Percentiles rank a stretch among this genome's conserved stretches.
Conservation (phyloP, 225 moss, liverwort and hornwort species). For the Takakia lepidozioides region DNA sequence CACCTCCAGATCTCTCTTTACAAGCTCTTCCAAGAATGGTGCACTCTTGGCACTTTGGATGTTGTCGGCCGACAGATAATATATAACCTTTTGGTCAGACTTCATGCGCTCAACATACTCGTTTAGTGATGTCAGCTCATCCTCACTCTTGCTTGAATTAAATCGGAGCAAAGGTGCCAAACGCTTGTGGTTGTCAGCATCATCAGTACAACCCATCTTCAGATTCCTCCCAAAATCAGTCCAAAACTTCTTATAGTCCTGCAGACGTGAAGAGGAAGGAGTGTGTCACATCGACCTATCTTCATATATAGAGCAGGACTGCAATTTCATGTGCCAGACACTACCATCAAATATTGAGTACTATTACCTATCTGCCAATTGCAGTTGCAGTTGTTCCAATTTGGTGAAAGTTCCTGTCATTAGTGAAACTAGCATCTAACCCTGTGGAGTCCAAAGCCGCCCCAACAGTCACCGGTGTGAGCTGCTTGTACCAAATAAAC, state of each 20-base stretch:
- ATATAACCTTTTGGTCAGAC: slow-evolving; percentile 70
- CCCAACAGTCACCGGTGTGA: no score
- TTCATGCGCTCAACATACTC: slow-evolving; percentile 81
- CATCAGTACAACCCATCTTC: slow-evolving; percentile 90
- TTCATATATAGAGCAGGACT: no score
- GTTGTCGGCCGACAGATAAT: slow-evolving; percentile 85
- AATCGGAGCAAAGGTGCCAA: slow-evolving; percentile 78
- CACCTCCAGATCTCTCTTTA: slow-evolving; percentile 80
- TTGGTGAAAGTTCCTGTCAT: no score
- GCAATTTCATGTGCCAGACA: no score
- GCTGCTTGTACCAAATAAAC: no score
- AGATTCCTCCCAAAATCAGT: slow-evolving; percentile 88
- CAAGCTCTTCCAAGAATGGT: slow-evolving; percentile 80
- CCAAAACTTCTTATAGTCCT: slow-evolving; percentile 99
- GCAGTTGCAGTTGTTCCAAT: no score
- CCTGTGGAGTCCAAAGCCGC: no score
- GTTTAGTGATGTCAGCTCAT: slow-evolving; percentile 74
- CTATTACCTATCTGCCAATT: no score
- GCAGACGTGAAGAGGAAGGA: no score
- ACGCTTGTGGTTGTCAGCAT: slow-evolving; percentile 77
- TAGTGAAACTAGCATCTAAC: no score
- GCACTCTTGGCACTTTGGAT: slow-evolving; percentile 94
- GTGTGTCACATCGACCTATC: no score
- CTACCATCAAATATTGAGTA: no score
- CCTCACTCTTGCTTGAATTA: slow-evolving; percentile 65